A percentile compares a stretch with the other conserved stretches of the same genome.
Conservation (phyloP, 2,329 filamentous ascomycete genomes). For the Claviceps fusiformis region DNA sequence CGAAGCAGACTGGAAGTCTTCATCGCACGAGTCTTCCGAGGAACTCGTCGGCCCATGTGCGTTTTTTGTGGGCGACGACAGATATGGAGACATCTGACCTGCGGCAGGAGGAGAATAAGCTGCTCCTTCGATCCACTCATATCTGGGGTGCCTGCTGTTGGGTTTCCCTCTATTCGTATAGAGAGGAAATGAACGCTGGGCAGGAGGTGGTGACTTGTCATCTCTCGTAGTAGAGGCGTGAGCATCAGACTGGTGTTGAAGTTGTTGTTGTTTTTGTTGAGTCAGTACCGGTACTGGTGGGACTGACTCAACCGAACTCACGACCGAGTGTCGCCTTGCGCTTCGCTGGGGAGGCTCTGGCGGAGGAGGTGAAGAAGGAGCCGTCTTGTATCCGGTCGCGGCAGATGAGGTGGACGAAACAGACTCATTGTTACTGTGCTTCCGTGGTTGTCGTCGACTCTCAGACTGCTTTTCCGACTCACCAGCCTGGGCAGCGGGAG, state of each 20-base stretch:
- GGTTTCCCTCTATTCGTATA: not conserved
- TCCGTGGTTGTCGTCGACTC: not conserved
- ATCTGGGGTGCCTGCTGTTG: not conserved
- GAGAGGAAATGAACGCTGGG: conserved; percentile 1
- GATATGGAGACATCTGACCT: not conserved
- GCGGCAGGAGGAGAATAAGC: not conserved
- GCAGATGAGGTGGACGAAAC: conserved; percentile 5
- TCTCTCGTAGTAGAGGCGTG: not conserved
- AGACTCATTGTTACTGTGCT: conserved; percentile 7
- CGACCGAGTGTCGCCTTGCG: conserved; percentile 13
- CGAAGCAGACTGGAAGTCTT: conserved; percentile 22
- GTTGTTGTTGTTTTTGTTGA: not conserved
- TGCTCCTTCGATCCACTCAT: not conserved
- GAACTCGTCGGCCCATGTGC: conserved; percentile 13
- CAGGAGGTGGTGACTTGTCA: not conserved
- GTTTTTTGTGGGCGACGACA: not conserved
- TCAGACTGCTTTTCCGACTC: not conserved
- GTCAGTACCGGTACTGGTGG: conserved; percentile 1
- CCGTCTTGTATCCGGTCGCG: conserved; percentile 7
- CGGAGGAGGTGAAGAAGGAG: conserved; percentile 10
- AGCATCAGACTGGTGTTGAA: not conserved
- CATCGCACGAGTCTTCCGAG: conserved; percentile 25
- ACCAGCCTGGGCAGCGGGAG: not conserved
- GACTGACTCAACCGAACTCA: conserved; percentile 4
- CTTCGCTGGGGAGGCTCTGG: conserved; percentile 17